Evolutionary conservation across 495 filamentous ascomycete species (phyloP).

Genomic region (Aspergillus panamensis): DNA sequence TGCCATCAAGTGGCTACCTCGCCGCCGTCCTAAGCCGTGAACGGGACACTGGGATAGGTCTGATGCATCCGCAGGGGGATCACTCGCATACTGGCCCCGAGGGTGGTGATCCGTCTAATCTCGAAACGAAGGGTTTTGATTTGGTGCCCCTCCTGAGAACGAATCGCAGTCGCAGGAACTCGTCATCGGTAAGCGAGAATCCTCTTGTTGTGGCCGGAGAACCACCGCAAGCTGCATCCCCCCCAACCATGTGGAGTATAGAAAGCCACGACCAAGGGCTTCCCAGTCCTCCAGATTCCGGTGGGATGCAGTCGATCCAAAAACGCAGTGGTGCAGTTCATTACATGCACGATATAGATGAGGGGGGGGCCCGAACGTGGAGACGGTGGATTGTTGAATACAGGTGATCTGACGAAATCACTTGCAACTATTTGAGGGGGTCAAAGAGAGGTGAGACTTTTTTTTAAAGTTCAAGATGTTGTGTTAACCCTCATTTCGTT

Average conservation of each 20-base stretch:
- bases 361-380: slow-evolving; percentile 33
- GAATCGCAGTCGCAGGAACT: slow-evolving; percentile 4
- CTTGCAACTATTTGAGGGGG: too few species aligned
- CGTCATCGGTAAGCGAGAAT: slow-evolving; percentile 3
- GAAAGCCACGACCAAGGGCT: slow-evolving; percentile 11
- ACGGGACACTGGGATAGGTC: slow-evolving; percentile 9
- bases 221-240: slow-evolving; percentile 9
- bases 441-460: neutral
- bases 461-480: neutral
- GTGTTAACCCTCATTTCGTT: neutral
- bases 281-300: slow-evolving; percentile 12
- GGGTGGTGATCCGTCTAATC: neutral
- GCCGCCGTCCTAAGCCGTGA: slow-evolving; percentile 21
- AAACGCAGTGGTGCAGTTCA: slow-evolving; percentile 29
- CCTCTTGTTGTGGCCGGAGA: slow-evolving; percentile 8
- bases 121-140: slow-evolving; percentile 2
- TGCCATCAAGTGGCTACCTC: slow-evolving; percentile 31
- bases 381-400: slow-evolving; percentile 38
- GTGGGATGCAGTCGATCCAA: slow-evolving; percentile 14
- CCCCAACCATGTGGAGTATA: slow-evolving; percentile 15
- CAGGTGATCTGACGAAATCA: slow-evolving; percentile 18
- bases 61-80: slow-evolving; percentile 9
- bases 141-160: slow-evolving; percentile 9
- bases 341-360: slow-evolving; percentile 32
- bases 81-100: neutral